Evolutionary conservation across 768 basidiomycete genomes (phyloP).

Genomic region (Tricholoma flavovirens): DNA sequence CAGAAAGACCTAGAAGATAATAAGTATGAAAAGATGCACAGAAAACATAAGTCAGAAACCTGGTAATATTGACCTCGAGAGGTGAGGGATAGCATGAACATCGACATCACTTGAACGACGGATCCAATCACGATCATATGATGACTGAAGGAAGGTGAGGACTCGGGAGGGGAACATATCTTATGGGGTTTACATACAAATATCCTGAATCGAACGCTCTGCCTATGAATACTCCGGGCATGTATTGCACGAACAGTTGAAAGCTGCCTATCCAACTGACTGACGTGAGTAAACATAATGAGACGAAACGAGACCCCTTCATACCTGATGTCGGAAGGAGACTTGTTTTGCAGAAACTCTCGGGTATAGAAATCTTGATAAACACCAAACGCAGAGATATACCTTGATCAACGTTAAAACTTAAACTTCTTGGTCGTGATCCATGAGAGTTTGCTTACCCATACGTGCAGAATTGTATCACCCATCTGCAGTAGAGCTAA

Average conservation of each 20-base stretch:
- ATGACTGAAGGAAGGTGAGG: slow-evolving; percentile 24
- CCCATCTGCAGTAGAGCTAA: slow-evolving; percentile 25
- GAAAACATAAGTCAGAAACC: slow-evolving; percentile 21
- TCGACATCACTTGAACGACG: slow-evolving; percentile 30
- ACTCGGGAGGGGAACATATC: slow-evolving; percentile 13
- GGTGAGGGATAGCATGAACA: slow-evolving; percentile 42
- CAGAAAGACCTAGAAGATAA: slow-evolving; percentile 36
- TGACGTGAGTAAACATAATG: background rate
- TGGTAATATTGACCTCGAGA: slow-evolving; percentile 39
- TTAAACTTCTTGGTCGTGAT: slow-evolving; percentile 6
- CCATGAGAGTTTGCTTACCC: slow-evolving; percentile 24
- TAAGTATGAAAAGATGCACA: slow-evolving; percentile 9
- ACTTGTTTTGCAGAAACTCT: slow-evolving; percentile 29
- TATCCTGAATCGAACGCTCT: slow-evolving; percentile 43
- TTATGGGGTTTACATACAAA: slow-evolving; percentile 30
- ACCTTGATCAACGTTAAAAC: slow-evolving; percentile 32
- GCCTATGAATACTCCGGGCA: slow-evolving; percentile 35
- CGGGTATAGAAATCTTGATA: slow-evolving; percentile 45
- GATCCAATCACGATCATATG: slow-evolving; percentile 31
- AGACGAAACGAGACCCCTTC: background rate
- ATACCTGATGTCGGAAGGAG: slow-evolving; percentile 42
- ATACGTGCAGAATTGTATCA: slow-evolving; percentile 42
- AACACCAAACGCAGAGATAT: slow-evolving; percentile 40
- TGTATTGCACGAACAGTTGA: slow-evolving; percentile 41
- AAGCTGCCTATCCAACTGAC: slow-evolving; percentile 47